Base-by-base conservation (phyloP, 2,329 filamentous ascomycete species). In the Sarocladiaceae sp. region DNA sequence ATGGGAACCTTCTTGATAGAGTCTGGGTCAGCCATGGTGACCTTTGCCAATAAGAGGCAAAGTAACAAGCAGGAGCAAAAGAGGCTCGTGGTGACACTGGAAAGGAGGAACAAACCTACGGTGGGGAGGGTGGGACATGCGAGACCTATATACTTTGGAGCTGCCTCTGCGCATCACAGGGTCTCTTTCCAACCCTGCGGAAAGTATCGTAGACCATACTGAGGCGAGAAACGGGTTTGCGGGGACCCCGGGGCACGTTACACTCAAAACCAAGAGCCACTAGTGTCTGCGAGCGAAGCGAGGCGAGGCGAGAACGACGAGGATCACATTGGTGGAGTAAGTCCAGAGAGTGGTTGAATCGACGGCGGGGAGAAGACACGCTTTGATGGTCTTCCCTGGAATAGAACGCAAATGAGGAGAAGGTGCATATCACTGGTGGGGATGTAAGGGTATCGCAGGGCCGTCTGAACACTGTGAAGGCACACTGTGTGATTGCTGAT, bases 241-340 rank as follows among this genome's bases (percentile, higher is more conserved):
- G 22, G 25, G 25, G 22, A n/a, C 5, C 18, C 40, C 23, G 25
- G n/a, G 25, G 22, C 26, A 48, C 26, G 44, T 48, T 48, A 48
- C 44, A 48, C 44, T 48, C 26, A 33, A n/a, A 10, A 48, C 44
- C 44, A 48, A 48, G 44, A 48, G n/a, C 25, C n/a, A 48, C n/a
- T 48, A 33, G 44, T 26, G 28, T 15, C 15, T 12, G 23, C 6
- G 22, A 8, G 25, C 44, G 44, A 48, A 33, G 44, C 26, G 44
- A 48, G 44, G 22, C 44, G 22, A 48, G 26, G n/a, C 28, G 44
- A 48, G 25, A 15, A 20, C 4, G 26, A 31, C 13, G 44, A 26
- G 26, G 15, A 22, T 33, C 13, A 20, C 17, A 17, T 22, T 20
- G 20, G 40, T 5, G 40, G 11, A 12, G 40, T 25, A 46, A 5